Base-by-base conservation (phyloP, 2,329 filamentous ascomycete genomes). In the Ophiosphaerella herpotricha region DNA sequence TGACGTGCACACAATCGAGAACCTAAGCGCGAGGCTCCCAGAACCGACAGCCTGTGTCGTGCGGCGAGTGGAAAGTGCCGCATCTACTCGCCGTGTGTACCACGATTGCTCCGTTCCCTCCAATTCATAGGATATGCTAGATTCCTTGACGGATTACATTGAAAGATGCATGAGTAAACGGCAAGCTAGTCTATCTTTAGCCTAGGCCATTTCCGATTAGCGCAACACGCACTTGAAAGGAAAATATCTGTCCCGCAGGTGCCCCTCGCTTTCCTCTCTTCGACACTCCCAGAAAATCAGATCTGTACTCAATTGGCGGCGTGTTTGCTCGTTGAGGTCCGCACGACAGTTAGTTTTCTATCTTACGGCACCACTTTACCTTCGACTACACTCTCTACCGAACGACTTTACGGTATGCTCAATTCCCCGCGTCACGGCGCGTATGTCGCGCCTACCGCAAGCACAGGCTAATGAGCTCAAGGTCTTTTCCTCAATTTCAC, bases 381-480 rank as follows among this genome's bases (percentile, higher is more conserved):
- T 39, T 32, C 29, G 12, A 53, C 57, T 55, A 60, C 57, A 57
- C 56, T 58, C 54, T 46, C 50, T 56, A 50, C 39, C 43, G 21
- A 43, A 53, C 52, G 54, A 56, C 60, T 57, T 46, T 51, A 44
- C 57, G 59, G 68, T 71, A 46, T 55, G 66, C 60, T 35, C 33
- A 34, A 35, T 33, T 18, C n/a, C 42, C 34, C 35, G 47, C 46
- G 36, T 26, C 26, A 24, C 33, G 44, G 43, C 51, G 50, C 50
- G 40, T 44, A 48, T 50, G 32, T 42, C 33, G 45, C 45, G 31
- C 38, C 39, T 37, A 11, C 42, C 16, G 37, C 34, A 42, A 31
- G 33, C 13, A 31, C 16, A 35, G 52, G 48, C 60, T 70, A 46
- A 69, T 53, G 50, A 34, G 24, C 14, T n/a, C 36, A 46, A 72